A percentile compares a stretch with the other conserved stretches of the same genome.
These are phyloP conservation scores for Collybia sordida DNA, from an alignment of 768 basidiomycete species.

Conservation along the genomic window DNA sequence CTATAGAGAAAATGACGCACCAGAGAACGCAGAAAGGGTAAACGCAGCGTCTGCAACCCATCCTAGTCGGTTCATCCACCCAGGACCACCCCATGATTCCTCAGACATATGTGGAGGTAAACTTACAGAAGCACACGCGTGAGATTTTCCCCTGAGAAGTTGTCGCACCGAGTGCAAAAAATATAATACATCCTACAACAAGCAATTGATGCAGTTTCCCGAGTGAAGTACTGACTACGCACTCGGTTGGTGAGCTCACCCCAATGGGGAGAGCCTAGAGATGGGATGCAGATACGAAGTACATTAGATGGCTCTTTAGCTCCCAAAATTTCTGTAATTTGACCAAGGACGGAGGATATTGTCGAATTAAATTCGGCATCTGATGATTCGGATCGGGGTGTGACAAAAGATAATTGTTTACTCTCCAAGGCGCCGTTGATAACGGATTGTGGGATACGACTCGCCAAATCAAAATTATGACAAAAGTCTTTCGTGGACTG, in stretches of 20 bases:
- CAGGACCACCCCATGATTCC: constrained; percentile 58
- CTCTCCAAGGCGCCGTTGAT: constrained; percentile 42
- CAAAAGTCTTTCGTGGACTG: constrained; percentile 65
- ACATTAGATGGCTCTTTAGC: constrained; percentile 25
- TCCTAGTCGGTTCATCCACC: constrained; percentile 76
- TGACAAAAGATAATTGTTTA: constrained; percentile 32
- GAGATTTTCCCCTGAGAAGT: constrained; percentile 54
- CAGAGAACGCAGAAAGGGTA: constrained; percentile 75
- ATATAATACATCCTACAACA: constrained; percentile 57
- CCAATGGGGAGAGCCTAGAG: constrained; percentile 67
- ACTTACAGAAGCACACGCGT: constrained; percentile 66
- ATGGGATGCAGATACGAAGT: constrained; percentile 61
- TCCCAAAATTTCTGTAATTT: constrained; percentile 29
- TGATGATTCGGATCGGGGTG: constrained; percentile 1
- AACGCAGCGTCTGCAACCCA: constrained; percentile 80
- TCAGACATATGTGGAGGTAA: constrained; percentile 63
- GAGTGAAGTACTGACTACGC: constrained; percentile 17
- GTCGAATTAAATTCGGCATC: constrained; percentile 10
- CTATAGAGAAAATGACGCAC: constrained; percentile 36
- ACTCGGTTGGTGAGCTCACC: constrained; percentile 62
- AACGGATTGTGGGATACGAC: constrained; percentile 51
- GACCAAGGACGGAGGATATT: constrained; percentile 18
- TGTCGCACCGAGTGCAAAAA: constrained; percentile 72
- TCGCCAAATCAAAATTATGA: constrained; percentile 70
- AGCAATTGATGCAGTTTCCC: constrained; percentile 1